Conservation (phyloP, 495 filamentous ascomycete genomes). For the Mycothermus thermophilus region DNA sequence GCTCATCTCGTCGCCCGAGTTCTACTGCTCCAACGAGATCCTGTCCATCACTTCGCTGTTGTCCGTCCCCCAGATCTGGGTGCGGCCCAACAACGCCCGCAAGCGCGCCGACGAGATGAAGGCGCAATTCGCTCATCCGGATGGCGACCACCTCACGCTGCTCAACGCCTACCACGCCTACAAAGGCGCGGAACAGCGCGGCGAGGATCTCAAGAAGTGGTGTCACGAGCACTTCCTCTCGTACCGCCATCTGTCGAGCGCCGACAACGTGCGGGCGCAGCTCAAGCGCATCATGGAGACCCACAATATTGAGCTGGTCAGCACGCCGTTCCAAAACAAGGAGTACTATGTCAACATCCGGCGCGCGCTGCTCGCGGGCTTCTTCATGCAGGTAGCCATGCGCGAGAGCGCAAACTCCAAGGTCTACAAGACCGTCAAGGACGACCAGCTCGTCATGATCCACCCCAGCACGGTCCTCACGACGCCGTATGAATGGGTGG, state of each 20-base stretch:
- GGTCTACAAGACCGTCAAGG: conserved; percentile 87
- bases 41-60: conserved; percentile 88
- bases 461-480: conserved; percentile 82
- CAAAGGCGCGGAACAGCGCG: conserved; percentile 54
- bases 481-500: conserved; percentile 85
- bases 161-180: conserved; percentile 98
- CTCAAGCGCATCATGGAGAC: conserved; percentile 94
- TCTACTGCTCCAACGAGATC: conserved; percentile 97
- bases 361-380: conserved; percentile 81
- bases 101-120: conserved; percentile 99
- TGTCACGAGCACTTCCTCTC: conserved; percentile 97
- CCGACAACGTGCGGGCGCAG: conserved; percentile 85
- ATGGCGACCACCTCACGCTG: conserved; percentile 91
- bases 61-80: conserved; percentile 89
- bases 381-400: conserved; percentile 99
- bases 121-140: conserved; percentile 74
- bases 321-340: conserved; percentile 84
- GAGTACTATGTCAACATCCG: conserved; percentile 97
- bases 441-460: conserved; percentile 76
- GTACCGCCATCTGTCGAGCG: conserved; percentile 72
- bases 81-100: conserved; percentile 66
- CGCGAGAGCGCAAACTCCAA: conserved; percentile 60
- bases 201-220: conserved; percentile 71
- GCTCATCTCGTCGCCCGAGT: conserved; percentile 93
- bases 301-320: conserved; percentile 67